A percentile compares a stretch with the other conserved stretches of the same genome.
Evolutionary conservation across 2,329 filamentous ascomycete genomes (phyloP).

Genomic region (Pyricularia pennisetigena): DNA sequence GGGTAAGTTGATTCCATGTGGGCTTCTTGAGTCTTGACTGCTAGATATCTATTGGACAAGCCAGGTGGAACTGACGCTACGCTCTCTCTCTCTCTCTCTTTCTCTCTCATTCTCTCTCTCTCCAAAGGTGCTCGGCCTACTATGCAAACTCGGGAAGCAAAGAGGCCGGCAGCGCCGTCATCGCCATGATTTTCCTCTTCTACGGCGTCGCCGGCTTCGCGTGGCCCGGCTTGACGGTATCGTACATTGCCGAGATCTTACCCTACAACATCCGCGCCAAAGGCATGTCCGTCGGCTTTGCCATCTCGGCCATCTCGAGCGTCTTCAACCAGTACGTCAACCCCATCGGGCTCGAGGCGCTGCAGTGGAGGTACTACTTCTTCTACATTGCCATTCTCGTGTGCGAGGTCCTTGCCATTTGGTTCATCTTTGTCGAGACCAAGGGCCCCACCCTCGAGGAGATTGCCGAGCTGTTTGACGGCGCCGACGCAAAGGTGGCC

Average conservation of each 20-base stretch:
- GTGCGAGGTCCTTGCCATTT: slow-evolving; percentile 19
- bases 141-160: slow-evolving; percentile 10
- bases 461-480: slow-evolving; percentile 10
- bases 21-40: no score
- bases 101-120: no score
- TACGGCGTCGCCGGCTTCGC: slow-evolving; percentile 26
- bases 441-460: slow-evolving; percentile 10
- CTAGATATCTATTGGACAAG: no score
- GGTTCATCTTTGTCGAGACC: slow-evolving; percentile 20
- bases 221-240: slow-evolving; percentile 28
- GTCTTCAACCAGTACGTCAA: slow-evolving; percentile 31
- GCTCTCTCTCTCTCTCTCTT: no score
- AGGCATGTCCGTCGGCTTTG: slow-evolving; percentile 19
- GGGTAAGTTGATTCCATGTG: no score
- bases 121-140: slow-evolving; percentile 4
- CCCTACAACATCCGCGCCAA: slow-evolving; percentile 25
- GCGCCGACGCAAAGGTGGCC: slow-evolving; percentile 18
- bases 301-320: slow-evolving; percentile 13
- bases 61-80: no score
- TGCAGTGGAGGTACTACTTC: slow-evolving; percentile 27
- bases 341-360: slow-evolving; percentile 22
- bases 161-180: slow-evolving; percentile 14
- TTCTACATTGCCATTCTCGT: slow-evolving; percentile 22
- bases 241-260: slow-evolving; percentile 34
- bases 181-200: slow-evolving; percentile 24